A percentile compares a stretch with the other conserved stretches of the same genome.
Evolutionary conservation across 192 early-diverging fungal genomes (phyloP).

Genomic region (Glomus cerebriforme): DNA sequence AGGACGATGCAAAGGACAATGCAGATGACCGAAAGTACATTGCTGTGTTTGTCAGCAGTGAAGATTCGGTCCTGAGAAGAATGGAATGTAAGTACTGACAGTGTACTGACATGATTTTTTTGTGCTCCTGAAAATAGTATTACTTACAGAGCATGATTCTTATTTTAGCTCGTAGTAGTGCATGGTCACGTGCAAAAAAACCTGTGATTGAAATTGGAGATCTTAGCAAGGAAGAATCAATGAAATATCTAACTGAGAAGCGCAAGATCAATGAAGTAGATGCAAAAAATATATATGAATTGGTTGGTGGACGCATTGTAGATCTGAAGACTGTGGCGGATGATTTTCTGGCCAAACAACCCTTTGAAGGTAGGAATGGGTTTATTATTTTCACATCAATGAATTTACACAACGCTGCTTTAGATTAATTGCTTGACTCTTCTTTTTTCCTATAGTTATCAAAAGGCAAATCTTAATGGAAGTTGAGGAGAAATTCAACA

Average conservation of each 20-base stretch:
- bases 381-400: background rate
- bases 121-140: background rate
- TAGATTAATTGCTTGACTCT: background rate
- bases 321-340: background rate
- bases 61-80: background rate
- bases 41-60: slow-evolving; percentile 27
- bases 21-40: slow-evolving; percentile 17
- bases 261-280: background rate
- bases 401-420: no score
- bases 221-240: slow-evolving; percentile 1
- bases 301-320: background rate
- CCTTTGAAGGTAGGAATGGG: background rate
- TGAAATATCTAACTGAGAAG: background rate
- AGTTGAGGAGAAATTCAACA: background rate
- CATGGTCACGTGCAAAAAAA: background rate
- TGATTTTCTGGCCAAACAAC: background rate
- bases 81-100: no score
- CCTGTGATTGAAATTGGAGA: slow-evolving; percentile 2
- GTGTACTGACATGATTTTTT: no score
- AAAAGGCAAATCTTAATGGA: background rate
- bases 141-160: background rate
- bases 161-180: background rate
- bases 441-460: background rate
- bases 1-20: background rate
- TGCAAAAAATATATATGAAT: slow-evolving; percentile 1